Conservation (phyloP, 2,329 filamentous ascomycete species). For the Lasiodiplodia hormozganensis region DNA sequence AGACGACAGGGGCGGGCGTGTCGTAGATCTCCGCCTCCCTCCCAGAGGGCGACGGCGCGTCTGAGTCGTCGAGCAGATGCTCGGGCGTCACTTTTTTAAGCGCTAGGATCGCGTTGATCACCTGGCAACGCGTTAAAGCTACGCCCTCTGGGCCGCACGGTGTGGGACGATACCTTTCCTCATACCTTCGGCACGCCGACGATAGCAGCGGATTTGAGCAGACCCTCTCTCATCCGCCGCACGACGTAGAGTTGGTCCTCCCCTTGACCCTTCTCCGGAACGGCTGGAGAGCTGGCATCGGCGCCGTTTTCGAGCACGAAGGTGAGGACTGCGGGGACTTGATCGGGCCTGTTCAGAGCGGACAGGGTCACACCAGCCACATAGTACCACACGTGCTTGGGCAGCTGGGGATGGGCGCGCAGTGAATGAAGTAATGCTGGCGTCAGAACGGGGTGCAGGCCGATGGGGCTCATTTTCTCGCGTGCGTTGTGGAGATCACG, state of each 20-base stretch:
- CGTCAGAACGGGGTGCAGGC: conserved; percentile 46
- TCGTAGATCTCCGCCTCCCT: conserved; percentile 50
- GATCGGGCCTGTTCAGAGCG: conserved; percentile 58
- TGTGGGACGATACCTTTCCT: background rate
- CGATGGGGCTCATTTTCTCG: conserved; percentile 24
- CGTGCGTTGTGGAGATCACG: conserved; percentile 14
- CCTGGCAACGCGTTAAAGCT: conserved; percentile 29
- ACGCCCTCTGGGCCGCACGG: conserved; percentile 21
- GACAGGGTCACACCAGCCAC: conserved; percentile 56
- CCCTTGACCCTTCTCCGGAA: conserved; percentile 39
- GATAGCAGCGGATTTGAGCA: conserved; percentile 58
- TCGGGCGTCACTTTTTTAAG: conserved; percentile 54
- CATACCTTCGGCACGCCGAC: conserved; percentile 59
- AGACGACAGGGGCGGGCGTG: conserved; percentile 43
- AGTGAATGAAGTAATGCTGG: conserved; percentile 52
- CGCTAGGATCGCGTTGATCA: conserved; percentile 49
- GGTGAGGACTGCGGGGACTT: conserved; percentile 54
- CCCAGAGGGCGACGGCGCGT: conserved; percentile 48
- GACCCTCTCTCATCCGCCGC: conserved; percentile 57
- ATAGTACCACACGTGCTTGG: conserved; percentile 58
- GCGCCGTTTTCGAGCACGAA: conserved; percentile 49
- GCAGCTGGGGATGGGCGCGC: conserved; percentile 51
- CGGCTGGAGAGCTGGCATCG: conserved; percentile 24
- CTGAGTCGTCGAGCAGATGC: conserved; percentile 50
- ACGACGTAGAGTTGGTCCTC: conserved; percentile 54